Conservation (phyloP, 2,329 filamentous ascomycete genomes). For the Neofusicoccum parvum region DNA sequence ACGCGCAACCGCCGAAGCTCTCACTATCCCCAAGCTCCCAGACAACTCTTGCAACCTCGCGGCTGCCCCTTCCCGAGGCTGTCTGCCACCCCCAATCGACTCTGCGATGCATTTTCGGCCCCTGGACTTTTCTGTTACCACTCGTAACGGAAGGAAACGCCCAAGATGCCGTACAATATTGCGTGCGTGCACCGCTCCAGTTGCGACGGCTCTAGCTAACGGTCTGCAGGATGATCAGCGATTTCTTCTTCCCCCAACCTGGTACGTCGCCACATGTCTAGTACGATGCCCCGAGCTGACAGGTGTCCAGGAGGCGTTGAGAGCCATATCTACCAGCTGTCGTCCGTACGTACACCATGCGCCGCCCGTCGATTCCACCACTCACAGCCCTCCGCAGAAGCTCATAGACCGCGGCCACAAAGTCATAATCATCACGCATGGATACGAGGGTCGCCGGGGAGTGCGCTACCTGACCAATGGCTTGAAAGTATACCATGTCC, state of each 20-base stretch:
- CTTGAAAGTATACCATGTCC: conserved; percentile 96
- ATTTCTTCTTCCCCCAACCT: conserved; percentile 98
- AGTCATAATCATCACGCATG: conserved; percentile 96
- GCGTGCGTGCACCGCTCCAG: conserved; percentile 51
- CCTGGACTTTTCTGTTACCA: conserved; percentile 6
- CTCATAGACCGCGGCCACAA: conserved; percentile 97
- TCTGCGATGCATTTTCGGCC: conserved; percentile 28
- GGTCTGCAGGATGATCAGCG: conserved; percentile 80
- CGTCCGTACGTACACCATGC: conserved; percentile 57
- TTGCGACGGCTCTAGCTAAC: conserved; percentile 27
- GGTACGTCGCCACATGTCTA: conserved; percentile 46
- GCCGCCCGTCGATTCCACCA: background rate
- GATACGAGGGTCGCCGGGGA: conserved; percentile 86
- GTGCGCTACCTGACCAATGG: conserved; percentile 96
- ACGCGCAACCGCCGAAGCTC: background rate
- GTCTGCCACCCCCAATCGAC: conserved; percentile 2
- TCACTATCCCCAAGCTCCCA: conserved; percentile 1
- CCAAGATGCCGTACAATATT: conserved; percentile 69
- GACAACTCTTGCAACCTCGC: background rate
- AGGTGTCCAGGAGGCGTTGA: conserved; percentile 72
- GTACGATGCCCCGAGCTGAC: conserved; percentile 23
- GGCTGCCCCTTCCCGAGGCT: background rate
- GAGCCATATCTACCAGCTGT: conserved; percentile 97
- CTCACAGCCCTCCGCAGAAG: conserved; percentile 58
- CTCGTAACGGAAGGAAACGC: conserved; percentile 14